A percentile compares a stretch with the other conserved stretches of the same genome.
Conservation (phyloP, 108 stramenopile genomes). For the Conticribra weissflogii region DNA sequence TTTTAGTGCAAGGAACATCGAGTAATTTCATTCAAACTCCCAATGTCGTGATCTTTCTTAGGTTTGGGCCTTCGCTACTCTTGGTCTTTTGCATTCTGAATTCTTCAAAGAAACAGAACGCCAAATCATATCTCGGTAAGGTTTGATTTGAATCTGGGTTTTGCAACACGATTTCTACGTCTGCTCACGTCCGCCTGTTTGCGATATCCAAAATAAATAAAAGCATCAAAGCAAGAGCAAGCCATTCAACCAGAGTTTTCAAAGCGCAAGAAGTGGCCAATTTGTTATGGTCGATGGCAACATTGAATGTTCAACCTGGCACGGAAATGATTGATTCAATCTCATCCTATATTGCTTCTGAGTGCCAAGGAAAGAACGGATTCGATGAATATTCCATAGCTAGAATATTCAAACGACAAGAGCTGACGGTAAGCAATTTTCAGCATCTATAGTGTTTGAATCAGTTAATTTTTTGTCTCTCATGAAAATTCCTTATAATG, state of each 20-base stretch:
- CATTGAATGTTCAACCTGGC: constrained; percentile 56
- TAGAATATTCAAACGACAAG: constrained; percentile 67
- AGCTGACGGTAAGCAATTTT: constrained; percentile 55
- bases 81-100: constrained; percentile 66
- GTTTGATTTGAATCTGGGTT: neutral
- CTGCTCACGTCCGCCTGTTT: no score
- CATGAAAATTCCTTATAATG: constrained; percentile 61
- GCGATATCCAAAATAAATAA: no score
- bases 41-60: neutral
- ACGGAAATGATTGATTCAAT: constrained; percentile 48
- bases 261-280: constrained; percentile 82
- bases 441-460: neutral
- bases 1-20: constrained; percentile 4
- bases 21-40: constrained; percentile 7
- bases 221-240: neutral
- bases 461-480: no score
- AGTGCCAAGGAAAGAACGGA: constrained; percentile 38
- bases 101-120: constrained; percentile 57
- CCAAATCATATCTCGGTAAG: constrained; percentile 37
- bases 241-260: constrained; percentile 11
- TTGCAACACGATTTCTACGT: no score
- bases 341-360: constrained; percentile 45
- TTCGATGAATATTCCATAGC: constrained; percentile 53
- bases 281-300: constrained; percentile 80
- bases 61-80: constrained; percentile 73